Base-by-base conservation (phyloP, 768 basidiomycete genomes). In the Suillus americanus region DNA sequence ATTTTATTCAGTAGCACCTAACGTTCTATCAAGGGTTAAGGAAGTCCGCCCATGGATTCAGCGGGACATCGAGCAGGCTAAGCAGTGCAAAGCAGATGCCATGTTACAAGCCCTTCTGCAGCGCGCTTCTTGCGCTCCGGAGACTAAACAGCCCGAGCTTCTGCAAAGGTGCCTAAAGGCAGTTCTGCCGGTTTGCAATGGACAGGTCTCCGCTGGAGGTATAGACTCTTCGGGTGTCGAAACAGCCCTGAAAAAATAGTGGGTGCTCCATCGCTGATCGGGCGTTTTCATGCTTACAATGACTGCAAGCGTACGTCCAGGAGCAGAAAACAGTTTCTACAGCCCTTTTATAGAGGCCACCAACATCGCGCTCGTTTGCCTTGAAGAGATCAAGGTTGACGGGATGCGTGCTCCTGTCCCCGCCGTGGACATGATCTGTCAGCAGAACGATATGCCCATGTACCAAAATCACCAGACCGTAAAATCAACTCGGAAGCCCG, bases 401-500 rank as follows among this genome's bases (percentile, higher is more conserved):
- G 53, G 62, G 3, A 38, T 23, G 25, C 48, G 3, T 30, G 30
- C 35, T 28, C 25, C 25, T 33, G 20, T 10, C 20, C 7, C 20
- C 43, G 20, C 9, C 9, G 45, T 46, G 20, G 45, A 46, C n/a
- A 46, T 46, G 20, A n/a, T 46, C 8, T 46, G 45, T 46, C 45
- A 46, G 45, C 45, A n/a, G 8, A 28, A 45, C 30, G 38, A 43
- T 16, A 28, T 40, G 18, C n/a, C 10, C 6, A 28, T 61, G 40
- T 18, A 7, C 14, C 62, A 63, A 43, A 18, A 5, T 8, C 54
- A 63, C 30, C 48, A 51, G 16, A 53, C 40, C 3, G 33, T 23
- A 4, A 28, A 23, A 35, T 56, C 62, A 7, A 25, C n/a, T 5
- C 62, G 62, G 23, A 63, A 55, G n/a, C 50, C 62, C n/a, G 62